These are phyloP conservation scores for Echinochloa phyllopogon DNA, from an alignment of 176 grass and related monocot species.

Conservation along the genomic window DNA sequence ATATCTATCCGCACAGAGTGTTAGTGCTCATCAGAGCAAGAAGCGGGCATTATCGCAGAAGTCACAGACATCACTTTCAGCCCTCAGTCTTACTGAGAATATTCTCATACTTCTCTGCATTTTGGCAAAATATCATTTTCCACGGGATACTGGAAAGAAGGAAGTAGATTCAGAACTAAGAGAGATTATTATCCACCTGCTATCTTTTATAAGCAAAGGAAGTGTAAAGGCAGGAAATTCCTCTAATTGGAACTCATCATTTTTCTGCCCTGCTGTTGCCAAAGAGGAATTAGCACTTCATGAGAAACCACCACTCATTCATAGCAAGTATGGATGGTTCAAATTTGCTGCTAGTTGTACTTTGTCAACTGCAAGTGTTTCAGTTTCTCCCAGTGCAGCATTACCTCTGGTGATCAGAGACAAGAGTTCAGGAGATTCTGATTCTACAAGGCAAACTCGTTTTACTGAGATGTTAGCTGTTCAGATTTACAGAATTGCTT, in stretches of 20 bases:
- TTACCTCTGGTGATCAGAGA: slow-evolving; percentile 42
- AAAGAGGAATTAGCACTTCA: slow-evolving; percentile 75
- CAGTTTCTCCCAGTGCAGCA: slow-evolving; percentile 37
- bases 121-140: slow-evolving; percentile 68
- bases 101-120: slow-evolving; percentile 77
- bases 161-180: slow-evolving; percentile 79
- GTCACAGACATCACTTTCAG: slow-evolving; percentile 66
- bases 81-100: slow-evolving; percentile 73
- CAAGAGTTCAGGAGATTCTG: slow-evolving; percentile 46
- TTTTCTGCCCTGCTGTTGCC: slow-evolving; percentile 60
- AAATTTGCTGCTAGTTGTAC: slow-evolving; percentile 42
- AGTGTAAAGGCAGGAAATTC: slow-evolving; percentile 47
- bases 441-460: slow-evolving; percentile 55
- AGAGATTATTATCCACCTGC: slow-evolving; percentile 80
- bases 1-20: slow-evolving; percentile 78
- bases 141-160: slow-evolving; percentile 52
- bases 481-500: slow-evolving; percentile 84
- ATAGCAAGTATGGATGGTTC: slow-evolving; percentile 84
- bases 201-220: slow-evolving; percentile 91
- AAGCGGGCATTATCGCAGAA: slow-evolving; percentile 60
- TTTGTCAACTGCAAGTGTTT: slow-evolving; percentile 36
- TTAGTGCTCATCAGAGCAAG: slow-evolving; percentile 57
- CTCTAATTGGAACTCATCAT: slow-evolving; percentile 38
- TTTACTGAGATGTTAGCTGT: slow-evolving; percentile 73
- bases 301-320: slow-evolving; percentile 58